A percentile compares a stretch with the other conserved stretches of the same genome.
Evolutionary conservation across 163 green algal species (phyloP).

Genomic region (Coccomyxa subellipsoidea): DNA sequence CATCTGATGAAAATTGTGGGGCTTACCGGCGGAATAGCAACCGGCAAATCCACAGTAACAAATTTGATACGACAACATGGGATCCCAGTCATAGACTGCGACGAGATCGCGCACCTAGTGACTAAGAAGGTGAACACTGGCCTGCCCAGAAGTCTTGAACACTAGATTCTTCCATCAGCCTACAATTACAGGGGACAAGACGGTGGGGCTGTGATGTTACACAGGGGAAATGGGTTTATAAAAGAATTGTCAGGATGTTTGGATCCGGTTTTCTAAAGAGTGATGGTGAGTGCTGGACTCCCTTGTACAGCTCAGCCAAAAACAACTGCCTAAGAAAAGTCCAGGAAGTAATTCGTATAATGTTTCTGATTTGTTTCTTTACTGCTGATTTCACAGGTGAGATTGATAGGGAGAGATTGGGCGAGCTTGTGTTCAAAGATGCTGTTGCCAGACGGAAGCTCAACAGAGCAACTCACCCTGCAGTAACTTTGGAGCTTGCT

Average conservation of each 20-base stretch:
- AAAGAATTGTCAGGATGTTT: conserved; percentile 60
- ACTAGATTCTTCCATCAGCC: no score
- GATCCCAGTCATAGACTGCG: conserved; percentile 67
- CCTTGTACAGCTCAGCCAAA: background rate
- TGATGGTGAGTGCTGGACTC: conserved; percentile 42
- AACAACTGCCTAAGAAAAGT: no score
- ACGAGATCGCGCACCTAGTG: conserved; percentile 57
- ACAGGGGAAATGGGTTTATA: conserved; percentile 69
- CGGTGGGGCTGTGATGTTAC: background rate
- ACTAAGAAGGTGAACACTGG: conserved; percentile 36
- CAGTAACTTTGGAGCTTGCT: conserved; percentile 58
- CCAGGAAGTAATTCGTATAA: no score
- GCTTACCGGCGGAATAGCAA: conserved; percentile 67
- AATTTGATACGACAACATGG: conserved; percentile 21
- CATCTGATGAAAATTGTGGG: conserved; percentile 13
- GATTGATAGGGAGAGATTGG: conserved; percentile 65
- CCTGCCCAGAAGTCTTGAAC: no score
- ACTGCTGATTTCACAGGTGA: conserved; percentile 43
- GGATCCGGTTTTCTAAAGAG: conserved; percentile 40
- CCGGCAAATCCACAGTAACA: conserved; percentile 69
- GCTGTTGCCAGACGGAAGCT: conserved; percentile 43
- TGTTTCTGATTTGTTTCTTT: no score
- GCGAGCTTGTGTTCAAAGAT: conserved; percentile 60
- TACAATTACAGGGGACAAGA: no score
- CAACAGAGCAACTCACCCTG: conserved; percentile 72